Conservation (phyloP, 1,284 basidiomycete species). For the Ustilago lituana region DNA sequence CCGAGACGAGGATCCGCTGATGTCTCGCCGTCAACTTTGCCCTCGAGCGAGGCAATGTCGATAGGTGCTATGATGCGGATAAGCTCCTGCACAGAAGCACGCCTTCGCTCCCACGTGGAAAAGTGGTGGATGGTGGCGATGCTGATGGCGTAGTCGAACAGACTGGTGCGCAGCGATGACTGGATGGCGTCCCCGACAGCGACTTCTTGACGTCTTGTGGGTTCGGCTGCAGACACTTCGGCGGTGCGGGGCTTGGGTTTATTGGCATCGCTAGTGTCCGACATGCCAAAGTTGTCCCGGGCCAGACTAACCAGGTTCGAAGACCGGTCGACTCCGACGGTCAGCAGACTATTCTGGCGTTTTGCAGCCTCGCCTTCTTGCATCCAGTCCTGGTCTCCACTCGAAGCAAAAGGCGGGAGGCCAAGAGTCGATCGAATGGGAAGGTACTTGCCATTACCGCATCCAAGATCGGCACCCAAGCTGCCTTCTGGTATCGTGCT, state of each 20-base stretch:
- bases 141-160: constrained; percentile 63
- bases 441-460: constrained; percentile 97
- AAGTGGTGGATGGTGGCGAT: constrained; percentile 67
- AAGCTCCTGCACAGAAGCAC: constrained; percentile 55
- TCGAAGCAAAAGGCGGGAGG: neutral
- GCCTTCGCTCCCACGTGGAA: constrained; percentile 55
- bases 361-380: neutral
- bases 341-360: constrained; percentile 41
- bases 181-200: constrained; percentile 61
- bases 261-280: neutral
- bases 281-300: constrained; percentile 43
- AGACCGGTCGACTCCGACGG: constrained; percentile 75
- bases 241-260: neutral
- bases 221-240: neutral
- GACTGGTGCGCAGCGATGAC: constrained; percentile 44
- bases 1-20: constrained; percentile 15
- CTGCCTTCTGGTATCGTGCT: constrained; percentile 78
- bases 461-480: constrained; percentile 91
- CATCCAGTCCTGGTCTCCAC: neutral
- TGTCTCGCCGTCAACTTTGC: neutral
- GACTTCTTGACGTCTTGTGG: constrained; percentile 50
- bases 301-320: constrained; percentile 69
- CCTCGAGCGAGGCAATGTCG: neutral
- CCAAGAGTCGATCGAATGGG: constrained; percentile 56
- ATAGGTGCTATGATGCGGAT: constrained; percentile 51